Conservation (phyloP, 331 rosid species). For the Stylosanthes scabra region DNA sequence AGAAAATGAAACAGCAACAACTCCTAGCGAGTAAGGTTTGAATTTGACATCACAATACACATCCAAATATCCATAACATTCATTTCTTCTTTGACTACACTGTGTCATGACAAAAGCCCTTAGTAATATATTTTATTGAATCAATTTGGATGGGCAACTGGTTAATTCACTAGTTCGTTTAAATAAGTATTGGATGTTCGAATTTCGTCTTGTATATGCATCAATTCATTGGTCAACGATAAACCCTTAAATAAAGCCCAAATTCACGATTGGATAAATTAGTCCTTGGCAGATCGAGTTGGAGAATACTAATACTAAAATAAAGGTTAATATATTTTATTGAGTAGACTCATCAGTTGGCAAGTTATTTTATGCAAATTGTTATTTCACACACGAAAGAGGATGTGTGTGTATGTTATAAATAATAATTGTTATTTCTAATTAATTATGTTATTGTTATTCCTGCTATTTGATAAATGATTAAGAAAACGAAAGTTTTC, state of each 20-base stretch:
- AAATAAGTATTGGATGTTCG: no score
- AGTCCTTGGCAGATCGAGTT: no score
- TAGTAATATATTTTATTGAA: background rate
- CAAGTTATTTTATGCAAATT: constrained; percentile 18
- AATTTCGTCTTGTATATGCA: no score
- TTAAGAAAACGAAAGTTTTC: constrained; percentile 24
- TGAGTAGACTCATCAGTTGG: no score
- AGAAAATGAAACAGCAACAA: constrained; percentile 43
- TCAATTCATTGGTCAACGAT: no score
- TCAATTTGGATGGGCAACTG: no score
- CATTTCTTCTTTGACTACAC: constrained; percentile 6
- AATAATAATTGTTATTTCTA: background rate
- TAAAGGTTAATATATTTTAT: background rate
- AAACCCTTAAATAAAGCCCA: no score
- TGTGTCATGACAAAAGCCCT: constrained; percentile 13
- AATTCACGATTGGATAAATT: no score
- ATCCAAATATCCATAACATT: background rate
- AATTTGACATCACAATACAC: constrained; percentile 25
- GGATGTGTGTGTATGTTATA: background rate
- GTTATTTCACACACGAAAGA: constrained; percentile 13
- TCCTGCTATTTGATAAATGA: constrained; percentile 5
- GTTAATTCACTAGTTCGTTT: no score
- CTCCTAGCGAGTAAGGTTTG: constrained; percentile 1
- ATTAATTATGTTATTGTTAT: constrained; percentile 5
- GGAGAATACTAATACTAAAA: no score